phyloP scores from a whole-genome alignment of 352 stramenopile genomes.

The Hyaloperonospora arabidopsidis region DNA sequence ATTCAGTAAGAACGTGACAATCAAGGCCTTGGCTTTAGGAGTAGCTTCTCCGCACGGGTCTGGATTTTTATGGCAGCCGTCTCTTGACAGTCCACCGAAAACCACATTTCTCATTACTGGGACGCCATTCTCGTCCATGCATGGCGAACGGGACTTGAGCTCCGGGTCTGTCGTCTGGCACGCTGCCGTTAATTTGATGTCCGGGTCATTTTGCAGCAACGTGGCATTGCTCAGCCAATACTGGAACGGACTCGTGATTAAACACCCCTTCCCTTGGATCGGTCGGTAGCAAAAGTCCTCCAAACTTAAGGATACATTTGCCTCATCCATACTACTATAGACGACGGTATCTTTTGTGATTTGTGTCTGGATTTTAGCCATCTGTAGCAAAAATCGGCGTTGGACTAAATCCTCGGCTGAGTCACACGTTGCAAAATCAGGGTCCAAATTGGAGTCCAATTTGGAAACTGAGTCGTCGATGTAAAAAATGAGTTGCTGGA shows the following conservation, averaged over 20 bases:
- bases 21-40: conserved; percentile 60
- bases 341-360: conserved; percentile 38
- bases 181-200: conserved; percentile 82
- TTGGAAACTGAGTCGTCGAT: conserved; percentile 20
- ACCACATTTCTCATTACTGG: conserved; percentile 86
- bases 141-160: conserved; percentile 52
- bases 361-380: conserved; percentile 55
- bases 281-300: conserved; percentile 75
- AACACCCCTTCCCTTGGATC: conserved; percentile 68
- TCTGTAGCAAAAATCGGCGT: conserved; percentile 43
- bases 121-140: conserved; percentile 86
- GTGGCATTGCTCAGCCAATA: conserved; percentile 62
- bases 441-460: conserved; percentile 7
- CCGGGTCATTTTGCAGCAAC: conserved; percentile 52
- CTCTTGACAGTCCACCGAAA: conserved; percentile 62
- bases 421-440: conserved; percentile 17
- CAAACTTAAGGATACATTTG: conserved; percentile 36
- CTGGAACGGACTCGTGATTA: conserved; percentile 79
- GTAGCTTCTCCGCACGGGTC: conserved; percentile 80
- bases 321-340: conserved; percentile 18
- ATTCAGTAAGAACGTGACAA: conserved; percentile 85
- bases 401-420: conserved; percentile 48
- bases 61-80: conserved; percentile 65
- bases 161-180: conserved; percentile 69
- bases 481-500: conserved; percentile 85